These are phyloP conservation scores for Paraphaeosphaeria minitans DNA, from an alignment of 2,329 filamentous ascomycete species.

Conservation along the genomic window DNA sequence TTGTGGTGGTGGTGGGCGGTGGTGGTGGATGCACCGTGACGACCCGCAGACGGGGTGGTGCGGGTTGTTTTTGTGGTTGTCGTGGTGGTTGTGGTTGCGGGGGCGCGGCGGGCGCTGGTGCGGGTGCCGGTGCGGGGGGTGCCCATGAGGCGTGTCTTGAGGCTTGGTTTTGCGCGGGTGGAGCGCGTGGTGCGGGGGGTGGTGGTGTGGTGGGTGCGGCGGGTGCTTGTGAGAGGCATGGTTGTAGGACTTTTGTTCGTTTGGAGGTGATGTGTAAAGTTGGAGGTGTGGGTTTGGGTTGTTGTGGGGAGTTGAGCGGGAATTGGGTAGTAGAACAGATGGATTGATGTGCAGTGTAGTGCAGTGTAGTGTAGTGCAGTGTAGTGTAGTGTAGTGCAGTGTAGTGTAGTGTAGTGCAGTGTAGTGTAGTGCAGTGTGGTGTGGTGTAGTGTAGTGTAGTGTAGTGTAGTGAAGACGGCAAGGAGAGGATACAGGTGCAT, in stretches of 20 bases:
- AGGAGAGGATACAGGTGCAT: background rate
- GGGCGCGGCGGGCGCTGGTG: slow-evolving; percentile 43
- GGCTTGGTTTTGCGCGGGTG: slow-evolving; percentile 52
- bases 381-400: too few relatives aligned
- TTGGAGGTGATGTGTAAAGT: slow-evolving; percentile 1
- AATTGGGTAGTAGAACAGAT: slow-evolving; percentile 11
- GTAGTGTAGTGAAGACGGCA: slow-evolving; percentile 4
- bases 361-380: too few relatives aligned
- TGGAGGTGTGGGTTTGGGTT: too few relatives aligned
- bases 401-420: too few relatives aligned
- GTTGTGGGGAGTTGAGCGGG: slow-evolving; percentile 11
- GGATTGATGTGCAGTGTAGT: slow-evolving; percentile 6
- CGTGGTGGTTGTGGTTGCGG: slow-evolving; percentile 45
- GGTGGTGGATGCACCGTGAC: slow-evolving; percentile 25
- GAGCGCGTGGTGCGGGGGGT: slow-evolving; percentile 37
- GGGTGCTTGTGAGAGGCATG: slow-evolving; percentile 36
- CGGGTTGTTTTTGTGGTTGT: slow-evolving; percentile 51
- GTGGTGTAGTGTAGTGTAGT: too few relatives aligned
- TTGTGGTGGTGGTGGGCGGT: slow-evolving; percentile 73
- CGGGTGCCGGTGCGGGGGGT: slow-evolving; percentile 35
- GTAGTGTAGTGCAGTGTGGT: too few relatives aligned
- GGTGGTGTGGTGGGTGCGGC: slow-evolving; percentile 32
- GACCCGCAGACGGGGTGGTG: slow-evolving; percentile 38
- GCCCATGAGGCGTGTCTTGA: slow-evolving; percentile 61
- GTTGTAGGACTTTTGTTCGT: slow-evolving; percentile 13